A percentile compares a stretch with the other conserved stretches of the same genome.
Conservation (phyloP, 2,329 filamentous ascomycete species). For the Alternaria sp. region DNA sequence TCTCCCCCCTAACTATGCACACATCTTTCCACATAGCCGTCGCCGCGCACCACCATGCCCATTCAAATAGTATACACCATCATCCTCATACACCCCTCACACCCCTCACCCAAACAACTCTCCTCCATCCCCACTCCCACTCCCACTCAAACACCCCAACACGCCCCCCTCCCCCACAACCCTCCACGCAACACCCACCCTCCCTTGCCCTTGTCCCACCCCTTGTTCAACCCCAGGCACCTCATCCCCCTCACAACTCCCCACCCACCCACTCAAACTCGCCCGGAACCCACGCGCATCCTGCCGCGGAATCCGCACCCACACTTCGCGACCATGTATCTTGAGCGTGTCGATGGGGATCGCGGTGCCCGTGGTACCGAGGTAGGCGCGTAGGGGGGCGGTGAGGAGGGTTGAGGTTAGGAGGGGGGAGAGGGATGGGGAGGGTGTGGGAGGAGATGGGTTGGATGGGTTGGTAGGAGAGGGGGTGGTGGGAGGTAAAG, state of each 20-base stretch:
- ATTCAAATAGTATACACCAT: background rate
- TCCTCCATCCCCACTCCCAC: background rate
- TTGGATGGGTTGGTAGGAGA: conserved; percentile 50
- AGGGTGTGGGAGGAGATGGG: background rate
- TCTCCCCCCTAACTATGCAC: background rate
- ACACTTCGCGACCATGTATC: conserved; percentile 23
- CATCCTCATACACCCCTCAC: background rate
- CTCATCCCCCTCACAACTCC: conserved; percentile 26
- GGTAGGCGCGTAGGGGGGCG: conserved; percentile 69
- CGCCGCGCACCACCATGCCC: background rate
- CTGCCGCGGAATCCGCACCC: conserved; percentile 33
- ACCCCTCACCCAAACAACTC: background rate
- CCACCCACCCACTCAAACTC: conserved; percentile 35
- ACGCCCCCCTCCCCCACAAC: conserved; percentile 23
- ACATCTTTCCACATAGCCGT: background rate
- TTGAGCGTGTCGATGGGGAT: conserved; percentile 75
- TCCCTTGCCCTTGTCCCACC: background rate
- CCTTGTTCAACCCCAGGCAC: conserved; percentile 19
- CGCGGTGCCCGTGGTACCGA: conserved; percentile 71
- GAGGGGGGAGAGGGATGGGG: conserved; percentile 58
- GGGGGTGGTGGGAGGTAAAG: background rate
- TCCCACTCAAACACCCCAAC: conserved; percentile 6
- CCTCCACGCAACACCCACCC: conserved; percentile 38
- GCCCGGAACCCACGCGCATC: conserved; percentile 35
- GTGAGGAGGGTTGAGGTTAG: conserved; percentile 69